Base-by-base conservation (phyloP, 2,329 filamentous ascomycete species). In the Leptographium flavum region DNA sequence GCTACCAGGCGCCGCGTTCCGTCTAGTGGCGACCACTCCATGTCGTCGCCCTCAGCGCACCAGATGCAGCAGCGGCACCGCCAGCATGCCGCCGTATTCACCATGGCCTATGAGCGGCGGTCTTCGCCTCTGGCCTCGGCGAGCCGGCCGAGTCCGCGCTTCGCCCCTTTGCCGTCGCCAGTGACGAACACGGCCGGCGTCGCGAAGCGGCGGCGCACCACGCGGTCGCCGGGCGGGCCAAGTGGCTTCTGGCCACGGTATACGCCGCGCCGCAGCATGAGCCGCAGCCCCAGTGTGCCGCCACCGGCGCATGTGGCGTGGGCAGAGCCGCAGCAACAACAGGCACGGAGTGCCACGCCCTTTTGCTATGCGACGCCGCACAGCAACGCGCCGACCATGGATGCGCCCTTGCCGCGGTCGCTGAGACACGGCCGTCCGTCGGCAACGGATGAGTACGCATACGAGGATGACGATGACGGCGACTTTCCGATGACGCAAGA, bases 321-420 rank as follows among this genome's bases (percentile, higher is more conserved):
- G 48, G 15, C 15, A 28, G 27, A 2, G 19, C 25, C 62, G 49
- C 61, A 4, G 55, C 61, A 56, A 4, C 39, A 23, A 9, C 58
- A 58, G 52, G 58, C 54, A 55, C 58, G 44, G 60, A 69, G 28
- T 60, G 67, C 65, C 13, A 76, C 72, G 0, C 81, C 80, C 0
- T 78, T 78, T 51, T 79, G 77, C n/a, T 87, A 87, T 55, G 81
- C 81, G 3, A 88, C 83, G 1, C 83, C 83, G 0, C 70, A 81
- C 56, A 87, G 81, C 55, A 80, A 78, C 49, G 73, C 68, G 4
- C 68, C 74, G 1, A 58, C 66, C 13, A 69, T 72, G 45, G 50
- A 61, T 8, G 35, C 21, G 17, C 62, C 63, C 8, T 53, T 54
- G 3, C 50, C 50, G 19, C 39, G 40, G 2, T 40, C 35, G n/a